Base-by-base conservation (phyloP, 169 alveolate species). In the Eimeria necatrix region DNA sequence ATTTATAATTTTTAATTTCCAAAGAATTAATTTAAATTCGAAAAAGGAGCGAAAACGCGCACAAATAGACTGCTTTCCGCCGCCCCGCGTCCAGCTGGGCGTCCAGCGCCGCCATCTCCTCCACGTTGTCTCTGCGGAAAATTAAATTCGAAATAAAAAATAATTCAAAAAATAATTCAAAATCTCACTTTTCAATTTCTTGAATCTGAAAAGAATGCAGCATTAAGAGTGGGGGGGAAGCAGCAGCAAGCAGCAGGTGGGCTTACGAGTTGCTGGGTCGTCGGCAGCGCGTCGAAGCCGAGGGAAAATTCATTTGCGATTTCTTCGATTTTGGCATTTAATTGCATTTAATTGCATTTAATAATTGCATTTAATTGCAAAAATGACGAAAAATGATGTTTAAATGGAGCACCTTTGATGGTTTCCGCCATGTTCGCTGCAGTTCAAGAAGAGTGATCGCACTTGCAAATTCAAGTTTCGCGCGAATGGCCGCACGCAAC, bases 201-300 rank as follows among this genome's bases (percentile, higher is more conserved):
- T 61, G 93, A 8, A 56, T 83, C 93, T 86, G 93, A 14, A 41
- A 9, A 14, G 4, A 4, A 49, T 24, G 41, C 4, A 81, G 73
- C 76, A 41, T 49, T 61, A 41, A 18, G 81, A 0, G 93, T 3
- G n/a, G n/a, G 1, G 76, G 3, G 76, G 10, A 18, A 18, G 26
- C 14, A n/a, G 76, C 26, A 18, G 8, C 10, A 12, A 16, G 64
- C 64, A 53, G 61, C 61, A 53, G 16, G 10, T 8, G 5, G 20
- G 76, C 71, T 4, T 41, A 86, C 93, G 18, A 86, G 61, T 41
- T 86, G 71, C 51, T 86, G 83, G 8, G 81, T 86, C 18, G 84
- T 86, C 20, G 93, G 93, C 24, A 86, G 93, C 51, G 80, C 83
- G n/a, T 86, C 93, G 24, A 86, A 64, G 16, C 81, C 93, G 61